Percentiles rank a stretch among this genome's conserved stretches.
phyloP scores from a whole-genome alignment of 768 basidiomycete species.

The Leccinum imitatum region DNA sequence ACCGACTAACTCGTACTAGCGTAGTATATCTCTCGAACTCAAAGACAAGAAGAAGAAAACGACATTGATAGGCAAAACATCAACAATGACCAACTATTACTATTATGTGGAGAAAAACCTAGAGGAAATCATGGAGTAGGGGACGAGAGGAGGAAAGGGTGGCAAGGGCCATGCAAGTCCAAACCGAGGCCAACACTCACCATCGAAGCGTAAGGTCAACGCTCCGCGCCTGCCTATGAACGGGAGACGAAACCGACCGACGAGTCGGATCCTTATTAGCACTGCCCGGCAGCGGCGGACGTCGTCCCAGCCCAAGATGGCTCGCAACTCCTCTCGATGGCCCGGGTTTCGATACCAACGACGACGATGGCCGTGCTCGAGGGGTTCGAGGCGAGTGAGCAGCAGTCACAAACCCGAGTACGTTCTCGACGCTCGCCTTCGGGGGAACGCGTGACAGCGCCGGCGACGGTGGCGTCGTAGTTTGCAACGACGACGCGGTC shows the following conservation, averaged over 20 bases:
- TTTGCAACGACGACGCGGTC: not conserved
- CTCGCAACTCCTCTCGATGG: not conserved
- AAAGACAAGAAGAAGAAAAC: not conserved
- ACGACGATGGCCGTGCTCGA: not conserved
- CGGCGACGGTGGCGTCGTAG: not conserved
- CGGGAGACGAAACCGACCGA: slow-evolving; percentile 5
- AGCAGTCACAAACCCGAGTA: not conserved
- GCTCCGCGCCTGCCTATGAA: slow-evolving; percentile 9
- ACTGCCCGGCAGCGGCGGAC: not conserved
- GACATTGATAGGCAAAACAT: not conserved
- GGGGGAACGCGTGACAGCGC: not conserved
- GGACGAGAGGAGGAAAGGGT: no score
- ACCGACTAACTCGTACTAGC: not conserved
- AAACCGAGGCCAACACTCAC: not conserved
- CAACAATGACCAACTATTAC: not conserved
- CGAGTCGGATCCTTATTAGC: slow-evolving; percentile 2
- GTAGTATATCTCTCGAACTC: not conserved
- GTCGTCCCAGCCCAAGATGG: not conserved
- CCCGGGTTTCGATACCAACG: not conserved
- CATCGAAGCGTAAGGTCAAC: not conserved
- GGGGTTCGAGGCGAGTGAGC: not conserved
- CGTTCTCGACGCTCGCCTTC: not conserved
- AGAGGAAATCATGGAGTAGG: not conserved
- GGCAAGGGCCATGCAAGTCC: not conserved
- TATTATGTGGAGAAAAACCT: not conserved